phyloP scores from a whole-genome alignment of 768 basidiomycete species.

The Rhodotorula babjevae region DNA sequence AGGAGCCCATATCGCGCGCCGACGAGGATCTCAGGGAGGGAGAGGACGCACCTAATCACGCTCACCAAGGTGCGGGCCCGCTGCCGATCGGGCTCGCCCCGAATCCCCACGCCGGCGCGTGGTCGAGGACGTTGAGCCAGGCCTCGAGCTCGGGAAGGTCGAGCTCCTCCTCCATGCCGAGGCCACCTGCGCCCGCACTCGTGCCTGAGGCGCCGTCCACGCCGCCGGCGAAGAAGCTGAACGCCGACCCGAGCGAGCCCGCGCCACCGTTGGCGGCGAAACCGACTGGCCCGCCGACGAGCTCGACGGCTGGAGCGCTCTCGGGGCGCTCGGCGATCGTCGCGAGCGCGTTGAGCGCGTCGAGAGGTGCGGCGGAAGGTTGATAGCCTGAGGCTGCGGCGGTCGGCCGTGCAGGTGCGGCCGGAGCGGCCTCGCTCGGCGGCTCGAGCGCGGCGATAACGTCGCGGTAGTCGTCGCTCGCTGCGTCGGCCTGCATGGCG shows the following conservation, averaged over 20 bases:
- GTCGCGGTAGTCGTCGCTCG: neutral
- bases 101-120: neutral
- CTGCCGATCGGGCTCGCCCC: neutral
- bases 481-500: neutral
- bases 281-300: neutral
- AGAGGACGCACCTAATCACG: too few species aligned
- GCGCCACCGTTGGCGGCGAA: too few species aligned
- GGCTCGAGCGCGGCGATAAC: neutral
- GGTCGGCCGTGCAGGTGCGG: too few species aligned
- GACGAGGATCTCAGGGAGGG: too few species aligned
- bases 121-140: constrained; percentile 24
- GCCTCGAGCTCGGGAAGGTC: constrained; percentile 11
- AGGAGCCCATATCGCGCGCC: too few species aligned
- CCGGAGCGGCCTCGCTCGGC: neutral
- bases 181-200: too few species aligned
- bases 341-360: neutral
- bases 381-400: too few species aligned
- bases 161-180: neutral
- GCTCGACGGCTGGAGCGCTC: neutral
- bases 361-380: constrained; percentile 7
- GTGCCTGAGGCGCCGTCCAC: too few species aligned
- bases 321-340: neutral
- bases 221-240: neutral
- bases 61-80: neutral
- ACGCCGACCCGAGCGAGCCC: neutral